Percentiles rank a stretch among this genome's conserved stretches.
These are phyloP conservation scores for Cavenderia fasciculata DNA, from an alignment of 78 protist genomes.

Conservation along the genomic window DNA sequence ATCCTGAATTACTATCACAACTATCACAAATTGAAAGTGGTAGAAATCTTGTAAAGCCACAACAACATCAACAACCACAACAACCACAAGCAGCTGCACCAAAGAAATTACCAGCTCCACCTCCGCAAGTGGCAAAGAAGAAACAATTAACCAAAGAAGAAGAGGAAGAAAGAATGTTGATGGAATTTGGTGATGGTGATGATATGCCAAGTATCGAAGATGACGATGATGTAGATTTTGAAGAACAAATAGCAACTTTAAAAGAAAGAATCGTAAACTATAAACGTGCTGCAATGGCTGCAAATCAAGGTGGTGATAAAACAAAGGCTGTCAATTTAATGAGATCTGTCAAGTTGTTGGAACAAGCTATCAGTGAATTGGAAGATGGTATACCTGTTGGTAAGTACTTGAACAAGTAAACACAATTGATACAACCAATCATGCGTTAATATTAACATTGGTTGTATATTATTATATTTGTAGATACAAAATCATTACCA, in stretches of 20 bases:
- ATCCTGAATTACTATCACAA: constrained; percentile 56
- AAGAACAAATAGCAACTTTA: constrained; percentile 16
- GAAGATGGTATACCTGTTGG: constrained; percentile 36
- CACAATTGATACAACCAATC: too few species aligned
- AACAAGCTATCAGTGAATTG: constrained; percentile 12
- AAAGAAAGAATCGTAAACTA: constrained; percentile 19
- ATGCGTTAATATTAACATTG: too few species aligned
- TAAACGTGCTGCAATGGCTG: constrained; percentile 3
- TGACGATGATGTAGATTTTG: constrained; percentile 9
- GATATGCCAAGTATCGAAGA: too few species aligned
- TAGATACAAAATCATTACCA: constrained; percentile 35
- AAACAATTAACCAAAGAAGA: constrained; percentile 2
- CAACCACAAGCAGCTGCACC: constrained; percentile 1
- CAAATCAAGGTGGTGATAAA: constrained; percentile 8
- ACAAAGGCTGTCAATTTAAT: constrained; percentile 5
- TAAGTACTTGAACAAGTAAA: too few species aligned
- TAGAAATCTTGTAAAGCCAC: background rate
- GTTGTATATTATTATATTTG: too few species aligned
- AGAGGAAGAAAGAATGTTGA: background rate
- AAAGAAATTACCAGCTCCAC: background rate
- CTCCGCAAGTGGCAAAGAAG: background rate
- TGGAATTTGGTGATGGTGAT: background rate
- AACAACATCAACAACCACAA: background rate
- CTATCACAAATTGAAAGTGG: constrained; percentile 39
- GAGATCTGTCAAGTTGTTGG: constrained; percentile 1